phyloP scores from a whole-genome alignment of 129 eudicot species.

The carrot (Daucus carota) region DH1_v3.0 NC_030386.2:36785501-36786000 shows the following conservation, averaged over 20 bases:
- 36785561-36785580: no score
- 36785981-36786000: slow-evolving; percentile 25
- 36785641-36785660: slow-evolving; percentile 32
- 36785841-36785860: slow-evolving; percentile 94
- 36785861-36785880: slow-evolving; percentile 91
- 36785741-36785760: slow-evolving; percentile 78
- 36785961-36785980: slow-evolving; percentile 12
- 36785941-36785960: slow-evolving; percentile 17
- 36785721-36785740: slow-evolving; percentile 81
- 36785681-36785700: slow-evolving; percentile 28
- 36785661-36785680: slow-evolving; percentile 64
- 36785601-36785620: slow-evolving; percentile 16
- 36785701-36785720: slow-evolving; percentile 34
- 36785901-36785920: neutral
- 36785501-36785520: neutral
- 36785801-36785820: slow-evolving; percentile 83
- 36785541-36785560: no score
- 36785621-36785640: slow-evolving; percentile 65
- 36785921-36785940: slow-evolving; percentile 25
- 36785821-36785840: slow-evolving; percentile 64
- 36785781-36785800: slow-evolving; percentile 85
- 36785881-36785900: slow-evolving; percentile 66
- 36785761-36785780: slow-evolving; percentile 94
- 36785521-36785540: no score
- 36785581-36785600: slow-evolving; percentile 6